Base-by-base conservation (phyloP, 2,329 filamentous ascomycete species). In the Calonectria crousiana region DNA sequence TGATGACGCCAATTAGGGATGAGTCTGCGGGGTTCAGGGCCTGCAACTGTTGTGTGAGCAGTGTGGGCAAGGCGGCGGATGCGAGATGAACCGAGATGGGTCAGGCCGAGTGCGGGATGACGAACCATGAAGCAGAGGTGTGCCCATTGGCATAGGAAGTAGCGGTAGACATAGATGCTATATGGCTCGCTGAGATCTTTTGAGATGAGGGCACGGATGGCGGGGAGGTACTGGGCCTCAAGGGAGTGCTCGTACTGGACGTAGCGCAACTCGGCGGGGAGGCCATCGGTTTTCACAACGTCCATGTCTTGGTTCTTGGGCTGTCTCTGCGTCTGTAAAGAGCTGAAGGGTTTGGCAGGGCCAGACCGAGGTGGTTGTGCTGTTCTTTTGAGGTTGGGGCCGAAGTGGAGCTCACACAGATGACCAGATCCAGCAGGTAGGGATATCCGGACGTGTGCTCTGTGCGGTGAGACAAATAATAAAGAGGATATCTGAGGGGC, bases 81-180 rank as follows among this genome's bases (percentile, higher is more conserved):
- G 47, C 16, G 32, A 34, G 41, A 34, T 13, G 41, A 38, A n/a
- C 13, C 67, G 8, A 34, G 47, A 36, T 52, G 26, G 20, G n/a
- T 47, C 32, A 65, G 23, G 67, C 41, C 41, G 69, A 32, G 23
- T 72, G 76, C 69, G n/a, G 20, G 34, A 23, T 28, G 20, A 76
- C 81, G 74, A 41, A 96, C 95, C 92, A 98, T 95, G 85, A 95
- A 98, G 85, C 97, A 99, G n/a, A 99, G 88, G 82, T 98, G 94
- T 6, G 95, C 94, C 97, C 97, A 99, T 90, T 98, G 95, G 83
- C 97, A 98, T 23, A 99, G 88, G 81, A 99, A 99, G 84, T 99
- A 99, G 38, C 97, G 93, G 85, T 98, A 99, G 73, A 99, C 97
- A 87, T 99, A 99, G 83, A 99, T 98, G 86, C 96, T 98, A 85